A percentile compares a stretch with the other conserved stretches of the same genome.
phyloP scores from a whole-genome alignment of 2,329 filamentous ascomycete genomes.

The Ophiostoma montium region DNA sequence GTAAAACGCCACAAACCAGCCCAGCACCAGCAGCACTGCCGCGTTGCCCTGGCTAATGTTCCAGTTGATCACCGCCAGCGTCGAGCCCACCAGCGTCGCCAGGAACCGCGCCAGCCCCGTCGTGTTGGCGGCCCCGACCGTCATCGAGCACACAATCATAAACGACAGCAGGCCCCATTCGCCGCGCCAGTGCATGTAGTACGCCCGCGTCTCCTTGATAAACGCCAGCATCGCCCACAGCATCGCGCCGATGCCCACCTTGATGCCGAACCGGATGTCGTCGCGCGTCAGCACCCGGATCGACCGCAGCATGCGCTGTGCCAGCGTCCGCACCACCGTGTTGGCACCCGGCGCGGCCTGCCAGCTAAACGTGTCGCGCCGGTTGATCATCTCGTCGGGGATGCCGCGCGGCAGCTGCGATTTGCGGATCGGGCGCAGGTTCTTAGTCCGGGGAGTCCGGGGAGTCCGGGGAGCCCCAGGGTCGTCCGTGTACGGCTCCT shows the following conservation, averaged over 20 bases:
- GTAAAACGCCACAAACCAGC: conserved; percentile 65
- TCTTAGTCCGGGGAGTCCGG: conserved; percentile 7
- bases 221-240: conserved; percentile 86
- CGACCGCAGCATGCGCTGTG: conserved; percentile 30
- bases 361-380: conserved; percentile 42
- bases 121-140: conserved; percentile 88
- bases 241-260: conserved; percentile 81
- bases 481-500: background rate
- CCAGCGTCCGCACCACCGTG: conserved; percentile 27
- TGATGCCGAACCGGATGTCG: conserved; percentile 66
- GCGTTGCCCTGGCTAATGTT: conserved; percentile 59
- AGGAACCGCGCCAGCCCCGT: conserved; percentile 76
- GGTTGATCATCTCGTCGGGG: conserved; percentile 35
- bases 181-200: conserved; percentile 79
- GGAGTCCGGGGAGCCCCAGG: too few relatives aligned
- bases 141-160: conserved; percentile 98
- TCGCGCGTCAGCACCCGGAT: conserved; percentile 37
- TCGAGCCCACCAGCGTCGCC: conserved; percentile 71
- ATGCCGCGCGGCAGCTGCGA: conserved; percentile 43
- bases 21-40: conserved; percentile 61
- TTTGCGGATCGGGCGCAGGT: conserved; percentile 34
- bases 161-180: conserved; percentile 96
- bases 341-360: conserved; percentile 36
- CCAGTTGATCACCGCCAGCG: conserved; percentile 67
- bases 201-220: conserved; percentile 58